Conservation (phyloP, 805 yeast species). For the Lipomyces lipofer region DNA sequence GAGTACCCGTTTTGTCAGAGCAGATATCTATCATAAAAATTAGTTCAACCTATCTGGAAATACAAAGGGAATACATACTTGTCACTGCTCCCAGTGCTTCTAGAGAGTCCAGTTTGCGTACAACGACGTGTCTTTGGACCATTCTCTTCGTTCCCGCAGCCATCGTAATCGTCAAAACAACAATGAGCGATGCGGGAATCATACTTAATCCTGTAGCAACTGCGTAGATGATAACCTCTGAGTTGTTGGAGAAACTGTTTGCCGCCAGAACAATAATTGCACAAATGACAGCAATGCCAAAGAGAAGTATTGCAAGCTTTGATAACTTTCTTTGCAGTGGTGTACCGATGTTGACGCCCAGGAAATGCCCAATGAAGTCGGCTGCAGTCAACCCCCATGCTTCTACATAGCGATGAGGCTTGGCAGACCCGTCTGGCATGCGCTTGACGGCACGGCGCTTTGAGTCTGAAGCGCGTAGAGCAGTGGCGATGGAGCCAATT, state of each 20-base stretch:
- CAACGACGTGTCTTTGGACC: conserved; percentile 46
- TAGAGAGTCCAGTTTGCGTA: conserved; percentile 49
- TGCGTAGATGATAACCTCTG: conserved; percentile 31
- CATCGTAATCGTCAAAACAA: conserved; percentile 51
- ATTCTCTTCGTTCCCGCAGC: conserved; percentile 49
- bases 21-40: conserved; percentile 46
- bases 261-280: conserved; percentile 46
- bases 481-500: conserved; percentile 44
- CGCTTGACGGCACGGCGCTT: conserved; percentile 42
- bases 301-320: conserved; percentile 49
- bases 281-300: conserved; percentile 35
- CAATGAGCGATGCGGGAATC: conserved; percentile 53
- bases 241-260: conserved; percentile 49
- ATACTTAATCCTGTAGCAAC: conserved; percentile 51
- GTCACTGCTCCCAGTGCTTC: conserved; percentile 58
- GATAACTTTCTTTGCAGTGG: conserved; percentile 49
- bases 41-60: not conserved
- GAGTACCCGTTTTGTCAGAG: conserved; percentile 79
- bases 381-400: not conserved
- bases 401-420: conserved; percentile 36
- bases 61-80: conserved; percentile 42
- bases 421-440: conserved; percentile 44
- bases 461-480: conserved; percentile 42
- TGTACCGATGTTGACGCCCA: conserved; percentile 76
- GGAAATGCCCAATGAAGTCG: conserved; percentile 53